Evolutionary conservation across 306 rosid species (phyloP).

Genomic region (Lupinus albus): DNA sequence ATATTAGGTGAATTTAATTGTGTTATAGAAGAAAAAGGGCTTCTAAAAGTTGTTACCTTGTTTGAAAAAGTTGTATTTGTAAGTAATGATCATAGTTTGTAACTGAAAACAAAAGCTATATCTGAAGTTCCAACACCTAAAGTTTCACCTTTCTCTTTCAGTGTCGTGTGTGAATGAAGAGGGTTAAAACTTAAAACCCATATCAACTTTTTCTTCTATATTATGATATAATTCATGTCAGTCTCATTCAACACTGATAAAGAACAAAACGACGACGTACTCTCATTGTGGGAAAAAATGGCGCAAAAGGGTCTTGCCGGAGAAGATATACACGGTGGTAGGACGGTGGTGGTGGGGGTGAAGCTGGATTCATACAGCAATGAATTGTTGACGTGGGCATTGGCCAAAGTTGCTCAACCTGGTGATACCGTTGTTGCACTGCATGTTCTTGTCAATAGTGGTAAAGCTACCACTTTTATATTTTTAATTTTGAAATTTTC

Average conservation of each 20-base stretch:
- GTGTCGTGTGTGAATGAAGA: constrained; percentile 15
- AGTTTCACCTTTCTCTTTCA: constrained; percentile 34
- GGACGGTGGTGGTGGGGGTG: constrained; percentile 82
- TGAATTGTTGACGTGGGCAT: constrained; percentile 93
- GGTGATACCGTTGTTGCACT: constrained; percentile 84
- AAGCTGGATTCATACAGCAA: constrained; percentile 78
- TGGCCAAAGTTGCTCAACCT: constrained; percentile 88
- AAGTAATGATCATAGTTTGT: constrained; percentile 23
- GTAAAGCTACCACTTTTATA: constrained; percentile 40
- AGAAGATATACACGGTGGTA: constrained; percentile 43
- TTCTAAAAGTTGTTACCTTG: constrained; percentile 23
- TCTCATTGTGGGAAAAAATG: constrained; percentile 46
- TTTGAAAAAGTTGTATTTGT: constrained; percentile 38
- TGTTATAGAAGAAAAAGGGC: neutral
- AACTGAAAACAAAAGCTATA: constrained; percentile 33
- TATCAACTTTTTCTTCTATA: constrained; percentile 16
- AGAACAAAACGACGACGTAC: constrained; percentile 33
- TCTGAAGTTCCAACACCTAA: constrained; percentile 24
- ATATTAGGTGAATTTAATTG: neutral
- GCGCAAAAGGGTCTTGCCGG: constrained; percentile 41
- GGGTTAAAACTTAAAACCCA: too few species aligned
- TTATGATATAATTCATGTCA: neutral
- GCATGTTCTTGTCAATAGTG: constrained; percentile 79
- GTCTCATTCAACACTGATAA: constrained; percentile 13
- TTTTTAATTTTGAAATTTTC: neutral